Conservation (phyloP, 345 rosid genomes). For the Chamaenerion angustifolium region DNA sequence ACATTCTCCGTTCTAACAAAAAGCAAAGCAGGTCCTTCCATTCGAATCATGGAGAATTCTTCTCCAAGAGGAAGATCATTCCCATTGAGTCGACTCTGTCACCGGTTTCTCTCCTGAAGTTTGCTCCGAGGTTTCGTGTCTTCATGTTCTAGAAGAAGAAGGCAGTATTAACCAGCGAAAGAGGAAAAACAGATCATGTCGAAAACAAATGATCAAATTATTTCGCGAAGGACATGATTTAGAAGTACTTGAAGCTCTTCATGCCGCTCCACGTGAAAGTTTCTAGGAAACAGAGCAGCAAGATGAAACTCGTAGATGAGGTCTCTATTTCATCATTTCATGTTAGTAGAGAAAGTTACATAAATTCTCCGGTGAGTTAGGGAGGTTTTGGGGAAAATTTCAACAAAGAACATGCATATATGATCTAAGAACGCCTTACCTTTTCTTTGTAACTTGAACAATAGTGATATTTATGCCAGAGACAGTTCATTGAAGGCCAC, state of each 20-base stretch:
- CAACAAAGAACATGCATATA: too few species aligned
- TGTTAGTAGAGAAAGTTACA: slow-evolving; percentile 14
- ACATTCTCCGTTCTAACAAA: not conserved
- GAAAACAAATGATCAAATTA: slow-evolving; percentile 6
- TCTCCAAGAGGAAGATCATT: slow-evolving; percentile 54
- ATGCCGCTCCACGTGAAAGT: slow-evolving; percentile 21
- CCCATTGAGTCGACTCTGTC: slow-evolving; percentile 58
- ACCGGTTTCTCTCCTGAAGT: slow-evolving; percentile 44
- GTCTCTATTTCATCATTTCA: slow-evolving; percentile 26
- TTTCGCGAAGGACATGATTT: slow-evolving; percentile 32
- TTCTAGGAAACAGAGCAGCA: slow-evolving; percentile 23
- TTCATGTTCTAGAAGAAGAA: slow-evolving; percentile 38
- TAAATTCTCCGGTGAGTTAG: too few species aligned
- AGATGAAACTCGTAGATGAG: slow-evolving; percentile 17
- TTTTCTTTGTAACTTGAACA: too few species aligned
- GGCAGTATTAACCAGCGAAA: slow-evolving; percentile 15
- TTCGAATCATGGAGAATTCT: too few species aligned
- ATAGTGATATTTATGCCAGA: too few species aligned
- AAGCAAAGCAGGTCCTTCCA: too few species aligned
- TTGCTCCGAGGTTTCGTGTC: slow-evolving; percentile 42
- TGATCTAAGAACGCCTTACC: too few species aligned
- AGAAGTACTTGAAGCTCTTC: slow-evolving; percentile 45
- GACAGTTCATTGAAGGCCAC: too few species aligned
- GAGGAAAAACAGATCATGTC: slow-evolving; percentile 12
- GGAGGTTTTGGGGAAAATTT: too few species aligned